Evolutionary conservation across 176 grass and related monocot genomes (phyloP).

Genomic region (Musa troglodytarum): DNA sequence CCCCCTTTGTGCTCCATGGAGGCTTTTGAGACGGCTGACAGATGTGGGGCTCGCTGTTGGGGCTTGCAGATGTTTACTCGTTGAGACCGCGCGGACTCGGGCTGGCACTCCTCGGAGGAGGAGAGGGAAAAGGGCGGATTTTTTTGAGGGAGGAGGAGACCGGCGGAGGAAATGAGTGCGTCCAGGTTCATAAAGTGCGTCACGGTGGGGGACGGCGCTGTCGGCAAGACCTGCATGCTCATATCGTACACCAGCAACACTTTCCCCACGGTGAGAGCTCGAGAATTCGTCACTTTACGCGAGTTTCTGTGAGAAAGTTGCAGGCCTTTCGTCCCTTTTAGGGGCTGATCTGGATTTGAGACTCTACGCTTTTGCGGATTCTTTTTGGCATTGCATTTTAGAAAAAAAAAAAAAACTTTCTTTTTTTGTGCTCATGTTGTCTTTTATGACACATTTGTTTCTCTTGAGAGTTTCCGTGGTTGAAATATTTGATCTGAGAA

Average conservation of each 20-base stretch:
- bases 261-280: conserved; percentile 7
- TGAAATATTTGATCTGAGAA: too few relatives aligned
- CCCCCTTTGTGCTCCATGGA: not conserved
- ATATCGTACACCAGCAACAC: conserved; percentile 14
- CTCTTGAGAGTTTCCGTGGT: too few relatives aligned
- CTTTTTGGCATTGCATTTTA: too few relatives aligned
- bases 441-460: too few relatives aligned
- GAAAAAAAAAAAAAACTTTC: too few relatives aligned
- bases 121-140: not conserved
- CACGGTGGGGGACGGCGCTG: conserved; percentile 5
- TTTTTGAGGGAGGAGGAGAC: not conserved
- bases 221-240: conserved; percentile 11
- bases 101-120: not conserved
- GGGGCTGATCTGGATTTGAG: too few relatives aligned
- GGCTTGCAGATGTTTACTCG: conserved; percentile 3
- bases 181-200: conserved; percentile 11
- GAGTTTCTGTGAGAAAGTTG: not conserved
- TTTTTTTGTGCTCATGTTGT: too few relatives aligned
- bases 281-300: not conserved
- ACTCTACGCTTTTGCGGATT: too few relatives aligned
- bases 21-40: not conserved
- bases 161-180: not conserved
- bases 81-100: not conserved
- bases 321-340: too few relatives aligned
- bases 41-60: not conserved